A percentile compares a stretch with the other conserved stretches of the same genome.
phyloP scores from a whole-genome alignment of 2,329 filamentous ascomycete species.

The Chaetomium sp. region DNA sequence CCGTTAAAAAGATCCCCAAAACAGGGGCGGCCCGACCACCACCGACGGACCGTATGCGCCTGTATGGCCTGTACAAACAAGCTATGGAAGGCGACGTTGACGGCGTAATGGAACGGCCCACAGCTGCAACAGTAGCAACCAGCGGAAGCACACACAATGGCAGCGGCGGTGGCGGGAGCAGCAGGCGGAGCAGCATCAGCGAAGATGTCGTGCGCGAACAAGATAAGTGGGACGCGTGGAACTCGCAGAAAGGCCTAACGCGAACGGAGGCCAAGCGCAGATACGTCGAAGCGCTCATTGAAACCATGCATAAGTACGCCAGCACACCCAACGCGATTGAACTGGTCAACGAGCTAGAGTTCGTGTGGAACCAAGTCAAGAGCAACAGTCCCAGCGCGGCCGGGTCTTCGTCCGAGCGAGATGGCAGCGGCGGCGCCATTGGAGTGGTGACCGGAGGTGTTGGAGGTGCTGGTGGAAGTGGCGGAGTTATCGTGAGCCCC shows the following conservation, averaged over 20 bases:
- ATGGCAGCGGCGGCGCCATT: conserved; percentile 25
- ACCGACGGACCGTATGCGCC: conserved; percentile 72
- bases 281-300: conserved; percentile 90
- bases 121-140: conserved; percentile 16
- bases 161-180: conserved; percentile 20
- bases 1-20: conserved; percentile 93
- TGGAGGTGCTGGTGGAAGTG: conserved; percentile 27
- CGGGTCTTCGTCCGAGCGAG: conserved; percentile 41
- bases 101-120: conserved; percentile 82
- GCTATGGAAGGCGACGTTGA: conserved; percentile 98
- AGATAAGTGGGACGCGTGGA: conserved; percentile 91
- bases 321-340: conserved; percentile 81
- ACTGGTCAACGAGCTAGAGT: conserved; percentile 90
- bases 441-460: neutral
- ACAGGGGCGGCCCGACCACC: conserved; percentile 87
- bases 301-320: conserved; percentile 95
- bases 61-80: conserved; percentile 98
- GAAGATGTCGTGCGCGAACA: conserved; percentile 54
- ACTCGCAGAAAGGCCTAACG: conserved; percentile 72
- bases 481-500: conserved; percentile 27
- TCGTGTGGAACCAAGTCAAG: conserved; percentile 98
- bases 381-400: conserved; percentile 60
- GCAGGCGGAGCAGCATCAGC: conserved; percentile 40
- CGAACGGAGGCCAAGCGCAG: conserved; percentile 89
- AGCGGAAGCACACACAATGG: too few species aligned